A percentile compares a stretch with the other conserved stretches of the same genome.
These are phyloP conservation scores for Liriodendron chinense DNA, from an alignment of 164 flowering plant genomes.

Conservation along the genomic window DNA sequence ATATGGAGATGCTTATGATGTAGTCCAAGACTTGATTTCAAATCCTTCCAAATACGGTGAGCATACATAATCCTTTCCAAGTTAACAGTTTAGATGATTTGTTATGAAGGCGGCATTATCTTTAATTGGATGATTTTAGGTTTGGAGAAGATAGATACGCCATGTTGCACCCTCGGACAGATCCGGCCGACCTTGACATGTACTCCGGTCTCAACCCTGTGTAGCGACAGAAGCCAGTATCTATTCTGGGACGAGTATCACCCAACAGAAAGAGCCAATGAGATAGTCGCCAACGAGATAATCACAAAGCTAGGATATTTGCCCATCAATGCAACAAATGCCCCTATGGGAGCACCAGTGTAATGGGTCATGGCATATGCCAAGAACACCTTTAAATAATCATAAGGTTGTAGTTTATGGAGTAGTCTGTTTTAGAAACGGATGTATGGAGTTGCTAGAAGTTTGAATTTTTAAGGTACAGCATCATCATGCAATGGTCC, in stretches of 20 bases:
- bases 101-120: no score
- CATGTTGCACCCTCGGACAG: conserved; percentile 80
- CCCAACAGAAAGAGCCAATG: conserved; percentile 81
- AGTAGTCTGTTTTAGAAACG: no score
- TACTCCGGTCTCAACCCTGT: conserved; percentile 67
- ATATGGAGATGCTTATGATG: conserved; percentile 90
- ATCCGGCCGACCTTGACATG: conserved; percentile 86
- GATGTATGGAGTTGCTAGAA: no score
- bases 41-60: conserved; percentile 76
- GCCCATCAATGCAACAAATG: conserved; percentile 21
- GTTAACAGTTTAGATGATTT: neutral
- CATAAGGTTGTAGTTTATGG: no score
- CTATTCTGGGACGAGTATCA: conserved; percentile 99
- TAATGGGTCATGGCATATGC: no score
- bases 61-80: neutral
- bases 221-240: conserved; percentile 79
- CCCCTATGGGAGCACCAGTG: neutral
- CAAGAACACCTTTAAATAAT: no score
- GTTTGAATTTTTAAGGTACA: no score
- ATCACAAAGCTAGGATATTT: conserved; percentile 60
- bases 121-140: conserved; percentile 34
- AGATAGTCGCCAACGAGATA: conserved; percentile 73
- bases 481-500: no score
- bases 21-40: conserved; percentile 60
- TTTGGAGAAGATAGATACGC: conserved; percentile 69